Evolutionary conservation across 2,329 filamentous ascomycete genomes (phyloP).

Genomic region (Colletotrichum tamarilloi): DNA sequence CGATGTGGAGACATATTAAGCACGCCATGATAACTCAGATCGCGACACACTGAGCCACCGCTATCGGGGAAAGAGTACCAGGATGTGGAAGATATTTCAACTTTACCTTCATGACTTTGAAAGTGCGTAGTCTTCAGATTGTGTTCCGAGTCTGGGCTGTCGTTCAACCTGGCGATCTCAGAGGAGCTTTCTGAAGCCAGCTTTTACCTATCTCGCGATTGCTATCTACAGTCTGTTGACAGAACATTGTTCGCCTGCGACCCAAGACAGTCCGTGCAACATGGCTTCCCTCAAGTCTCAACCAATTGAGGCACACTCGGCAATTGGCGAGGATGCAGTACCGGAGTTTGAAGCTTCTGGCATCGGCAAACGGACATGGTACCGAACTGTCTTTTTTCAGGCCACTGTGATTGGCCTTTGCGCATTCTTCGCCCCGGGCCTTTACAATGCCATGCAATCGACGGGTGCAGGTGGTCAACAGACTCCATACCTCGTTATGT

Average conservation of each 20-base stretch:
- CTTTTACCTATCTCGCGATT: background rate
- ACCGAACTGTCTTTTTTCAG: slow-evolving; percentile 43
- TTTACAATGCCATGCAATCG: slow-evolving; percentile 46
- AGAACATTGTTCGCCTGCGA: too few species aligned
- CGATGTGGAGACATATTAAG: slow-evolving; percentile 3
- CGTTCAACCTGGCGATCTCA: background rate
- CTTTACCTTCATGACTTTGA: background rate
- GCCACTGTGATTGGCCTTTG: slow-evolving; percentile 41
- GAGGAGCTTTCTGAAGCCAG: background rate
- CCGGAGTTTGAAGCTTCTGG: background rate
- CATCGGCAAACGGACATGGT: slow-evolving; percentile 36
- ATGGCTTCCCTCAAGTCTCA: background rate
- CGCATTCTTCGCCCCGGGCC: slow-evolving; percentile 43
- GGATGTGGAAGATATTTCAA: background rate
- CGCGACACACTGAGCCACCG: slow-evolving; percentile 11
- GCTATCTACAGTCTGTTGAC: background rate
- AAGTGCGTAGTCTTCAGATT: background rate
- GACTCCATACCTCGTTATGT: slow-evolving; percentile 45
- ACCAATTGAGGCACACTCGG: background rate
- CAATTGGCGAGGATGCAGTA: background rate
- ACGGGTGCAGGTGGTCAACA: slow-evolving; percentile 45
- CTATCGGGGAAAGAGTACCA: background rate
- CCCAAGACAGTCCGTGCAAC: background rate
- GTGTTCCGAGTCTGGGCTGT: background rate
- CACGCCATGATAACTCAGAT: slow-evolving; percentile 26